Percentiles rank a stretch among this genome's conserved stretches.
Evolutionary conservation across 2,329 filamentous ascomycete genomes (phyloP).

Genomic region (Fusarium chlamydosporum): DNA sequence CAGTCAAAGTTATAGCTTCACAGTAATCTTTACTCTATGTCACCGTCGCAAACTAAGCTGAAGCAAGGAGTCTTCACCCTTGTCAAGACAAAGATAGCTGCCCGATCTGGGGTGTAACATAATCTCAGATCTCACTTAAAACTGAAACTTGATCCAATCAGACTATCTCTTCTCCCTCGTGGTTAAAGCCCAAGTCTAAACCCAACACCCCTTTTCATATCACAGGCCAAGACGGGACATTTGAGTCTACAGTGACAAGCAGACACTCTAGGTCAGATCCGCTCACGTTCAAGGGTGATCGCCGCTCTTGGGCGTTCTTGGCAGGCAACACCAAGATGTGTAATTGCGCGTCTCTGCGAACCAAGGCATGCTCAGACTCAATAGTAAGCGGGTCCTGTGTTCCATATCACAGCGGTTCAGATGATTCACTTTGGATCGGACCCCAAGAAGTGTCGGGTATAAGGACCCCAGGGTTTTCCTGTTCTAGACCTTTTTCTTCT

Average conservation of each 20-base stretch:
- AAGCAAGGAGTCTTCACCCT: slow-evolving; percentile 12
- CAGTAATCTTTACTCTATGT: background rate
- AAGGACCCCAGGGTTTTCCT: slow-evolving; percentile 29
- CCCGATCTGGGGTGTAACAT: slow-evolving; percentile 48
- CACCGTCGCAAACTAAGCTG: slow-evolving; percentile 21
- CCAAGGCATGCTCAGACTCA: slow-evolving; percentile 28
- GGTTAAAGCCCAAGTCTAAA: slow-evolving; percentile 17
- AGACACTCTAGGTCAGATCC: slow-evolving; percentile 9
- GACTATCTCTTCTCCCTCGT: slow-evolving; percentile 25
- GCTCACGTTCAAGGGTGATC: slow-evolving; percentile 46
- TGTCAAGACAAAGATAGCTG: slow-evolving; percentile 32
- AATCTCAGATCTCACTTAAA: slow-evolving; percentile 33
- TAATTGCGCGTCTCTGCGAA: slow-evolving; percentile 47
- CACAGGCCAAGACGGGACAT: slow-evolving; percentile 10
- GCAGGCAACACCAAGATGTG: slow-evolving; percentile 40
- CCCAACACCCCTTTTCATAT: slow-evolving; percentile 28
- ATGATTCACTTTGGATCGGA: background rate
- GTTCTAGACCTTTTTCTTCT: background rate
- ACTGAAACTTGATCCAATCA: slow-evolving; percentile 30
- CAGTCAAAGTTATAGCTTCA: background rate
- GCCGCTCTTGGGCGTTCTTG: slow-evolving; percentile 42
- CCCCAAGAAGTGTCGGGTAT: slow-evolving; percentile 25
- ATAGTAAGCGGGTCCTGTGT: slow-evolving; percentile 37
- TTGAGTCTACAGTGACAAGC: slow-evolving; percentile 11
- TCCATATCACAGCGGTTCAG: slow-evolving; percentile 21